Evolutionary conservation across 768 basidiomycete species (phyloP), one percentile per base, ranked within the genome.

Genomic region (Agrocybe chaxingu): DNA sequence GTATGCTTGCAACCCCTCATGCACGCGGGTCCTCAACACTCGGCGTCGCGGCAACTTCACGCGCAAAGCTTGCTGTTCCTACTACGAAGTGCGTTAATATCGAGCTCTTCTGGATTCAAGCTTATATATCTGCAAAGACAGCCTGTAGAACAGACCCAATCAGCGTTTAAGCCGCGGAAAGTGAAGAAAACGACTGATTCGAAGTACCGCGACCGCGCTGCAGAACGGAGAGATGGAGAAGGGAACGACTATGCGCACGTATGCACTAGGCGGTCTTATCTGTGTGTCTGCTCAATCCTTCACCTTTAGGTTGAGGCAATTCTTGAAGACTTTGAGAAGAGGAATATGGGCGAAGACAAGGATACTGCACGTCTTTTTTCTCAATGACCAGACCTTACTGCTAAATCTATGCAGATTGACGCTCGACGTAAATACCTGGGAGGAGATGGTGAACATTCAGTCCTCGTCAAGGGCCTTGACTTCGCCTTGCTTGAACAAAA

Each of bases 391-490:
- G 18, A 52, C 11, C 32, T 54, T 36, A 53, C 31, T 47, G 12
- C 41, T 11, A 10, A 5, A 12, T 41, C 46, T 16, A 38, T 45
- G n/a, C 55, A 90, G 87, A 72, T 91, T 12, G 89, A 90, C 48
- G 77, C 82, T 47, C 80, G 91, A 61, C 76, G 92, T 33, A 76
- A 74, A 50, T 90, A 89, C 63, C 79, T 93, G 4, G 92, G 92
- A 12, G 90, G 92, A 34, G 91, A 96, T 64, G 81, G 84, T 37
- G 78, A 88, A 51, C 92, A 95, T 63, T 84, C 90, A 8, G 79
- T 94, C 50, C 80, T 94, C 8, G 90, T 94, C 37, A 96, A 93
- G 62, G 92, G 92, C 24, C 82, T 98, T 41, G 95, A 98, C 62
- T 77, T 87, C 56, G 87, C 91, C 0, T 78, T 97, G 6, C 74